These are phyloP conservation scores for Penicillium frequentans DNA, from an alignment of 2,329 filamentous ascomycete species.

Conservation along the genomic window DNA sequence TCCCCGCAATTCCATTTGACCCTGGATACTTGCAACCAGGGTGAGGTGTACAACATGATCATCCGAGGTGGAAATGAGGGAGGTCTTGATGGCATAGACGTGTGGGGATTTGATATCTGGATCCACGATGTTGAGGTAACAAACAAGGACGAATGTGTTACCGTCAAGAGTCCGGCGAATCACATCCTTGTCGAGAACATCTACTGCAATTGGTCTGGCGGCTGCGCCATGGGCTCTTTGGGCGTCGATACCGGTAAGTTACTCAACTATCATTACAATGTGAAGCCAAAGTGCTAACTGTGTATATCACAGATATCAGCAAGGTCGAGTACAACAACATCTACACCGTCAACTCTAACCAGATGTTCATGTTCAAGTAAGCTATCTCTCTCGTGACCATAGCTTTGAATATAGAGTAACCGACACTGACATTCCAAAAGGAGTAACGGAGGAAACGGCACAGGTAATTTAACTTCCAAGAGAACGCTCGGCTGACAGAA, in stretches of 20 bases:
- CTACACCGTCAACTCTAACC: constrained; percentile 59
- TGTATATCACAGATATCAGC: constrained; percentile 39
- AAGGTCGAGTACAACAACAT: constrained; percentile 56
- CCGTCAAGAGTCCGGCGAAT: constrained; percentile 45
- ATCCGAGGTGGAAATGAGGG: constrained; percentile 53
- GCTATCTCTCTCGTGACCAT: constrained; percentile 35
- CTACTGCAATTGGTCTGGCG: constrained; percentile 62
- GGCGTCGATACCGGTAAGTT: constrained; percentile 43
- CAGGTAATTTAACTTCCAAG: background rate
- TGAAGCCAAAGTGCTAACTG: background rate
- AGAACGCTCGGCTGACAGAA: background rate
- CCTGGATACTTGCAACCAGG: constrained; percentile 49
- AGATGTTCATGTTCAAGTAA: constrained; percentile 63
- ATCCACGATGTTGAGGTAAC: constrained; percentile 22
- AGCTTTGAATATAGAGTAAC: background rate
- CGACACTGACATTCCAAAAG: background rate
- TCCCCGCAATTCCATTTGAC: constrained; percentile 51
- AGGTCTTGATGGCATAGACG: constrained; percentile 39
- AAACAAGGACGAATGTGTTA: constrained; percentile 21
- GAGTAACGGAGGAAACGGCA: background rate
- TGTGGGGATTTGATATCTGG: constrained; percentile 24
- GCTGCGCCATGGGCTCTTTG: constrained; percentile 58
- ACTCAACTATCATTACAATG: background rate
- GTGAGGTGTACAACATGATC: constrained; percentile 57
- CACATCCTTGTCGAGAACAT: constrained; percentile 59